Evolutionary conservation across 75 land plant species (phyloP).

Genomic region (Adiantum capillusveneris): DNA sequence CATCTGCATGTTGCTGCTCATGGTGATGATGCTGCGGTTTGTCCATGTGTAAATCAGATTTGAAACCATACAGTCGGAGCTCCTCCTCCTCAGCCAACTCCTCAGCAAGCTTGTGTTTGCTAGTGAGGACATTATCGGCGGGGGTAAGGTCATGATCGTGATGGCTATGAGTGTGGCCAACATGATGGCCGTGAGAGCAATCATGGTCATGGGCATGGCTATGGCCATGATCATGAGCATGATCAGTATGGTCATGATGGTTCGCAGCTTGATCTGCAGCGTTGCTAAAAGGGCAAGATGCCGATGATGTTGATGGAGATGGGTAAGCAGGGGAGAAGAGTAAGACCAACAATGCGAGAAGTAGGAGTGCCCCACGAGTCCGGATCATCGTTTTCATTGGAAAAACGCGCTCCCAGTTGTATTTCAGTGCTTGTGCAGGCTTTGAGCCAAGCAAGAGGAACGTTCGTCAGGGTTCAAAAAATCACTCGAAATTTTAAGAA

Average conservation of each 20-base stretch:
- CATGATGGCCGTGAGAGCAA: constrained; percentile 14
- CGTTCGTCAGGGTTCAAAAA: too few relatives aligned
- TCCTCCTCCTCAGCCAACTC: constrained; percentile 86
- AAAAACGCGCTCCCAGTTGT: too few relatives aligned
- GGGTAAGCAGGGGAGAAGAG: too few relatives aligned
- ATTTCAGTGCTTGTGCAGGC: too few relatives aligned
- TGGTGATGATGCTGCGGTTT: constrained; percentile 8
- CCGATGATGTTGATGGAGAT: too few relatives aligned
- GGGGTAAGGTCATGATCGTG: constrained; percentile 7
- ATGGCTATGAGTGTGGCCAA: constrained; percentile 17
- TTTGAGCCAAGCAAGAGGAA: too few relatives aligned
- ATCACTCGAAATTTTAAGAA: too few relatives aligned
- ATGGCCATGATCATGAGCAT: constrained; percentile 5
- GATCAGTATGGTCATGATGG: constrained; percentile 21
- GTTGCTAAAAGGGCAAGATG: not conserved
- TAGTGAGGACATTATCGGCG: not conserved
- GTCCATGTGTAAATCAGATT: not conserved
- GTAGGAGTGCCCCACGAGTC: too few relatives aligned
- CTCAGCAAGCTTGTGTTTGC: constrained; percentile 42
- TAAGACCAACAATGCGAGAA: too few relatives aligned
- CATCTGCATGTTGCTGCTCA: constrained; percentile 12
- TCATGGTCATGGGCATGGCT: constrained; percentile 8
- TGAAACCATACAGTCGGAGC: constrained; percentile 42
- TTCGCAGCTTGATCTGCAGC: constrained; percentile 4
- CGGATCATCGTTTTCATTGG: too few relatives aligned